phyloP scores from a whole-genome alignment of 2,329 filamentous ascomycete species.

The Penicillium sp. region DNA sequence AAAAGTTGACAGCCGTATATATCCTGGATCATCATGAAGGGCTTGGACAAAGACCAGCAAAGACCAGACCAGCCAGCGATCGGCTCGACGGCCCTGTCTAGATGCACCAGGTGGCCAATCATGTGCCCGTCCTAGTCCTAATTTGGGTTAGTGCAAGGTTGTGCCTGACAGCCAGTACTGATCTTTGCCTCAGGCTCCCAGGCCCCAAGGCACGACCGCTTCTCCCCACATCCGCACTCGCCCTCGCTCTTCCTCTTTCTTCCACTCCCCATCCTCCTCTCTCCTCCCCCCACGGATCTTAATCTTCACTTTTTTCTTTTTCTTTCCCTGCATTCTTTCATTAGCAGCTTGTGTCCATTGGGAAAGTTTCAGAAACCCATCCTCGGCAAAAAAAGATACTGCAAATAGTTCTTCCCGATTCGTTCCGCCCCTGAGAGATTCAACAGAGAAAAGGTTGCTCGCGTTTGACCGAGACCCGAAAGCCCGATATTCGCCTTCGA shows the following conservation, averaged over 20 bases:
- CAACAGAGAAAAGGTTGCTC: slow-evolving; percentile 16
- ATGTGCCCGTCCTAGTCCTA: background rate
- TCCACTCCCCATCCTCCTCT: slow-evolving; percentile 19
- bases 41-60: background rate
- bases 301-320: slow-evolving; percentile 34
- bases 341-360: slow-evolving; percentile 31
- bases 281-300: slow-evolving; percentile 11
- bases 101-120: background rate
- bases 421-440: slow-evolving; percentile 27
- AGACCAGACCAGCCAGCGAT: background rate
- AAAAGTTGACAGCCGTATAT: background rate
- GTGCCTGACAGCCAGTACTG: background rate
- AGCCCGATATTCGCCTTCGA: slow-evolving; percentile 15
- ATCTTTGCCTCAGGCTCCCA: slow-evolving; percentile 16
- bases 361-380: slow-evolving; percentile 24
- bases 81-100: background rate
- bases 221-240: slow-evolving; percentile 27
- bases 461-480: slow-evolving; percentile 23
- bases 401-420: slow-evolving; percentile 28
- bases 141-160: slow-evolving; percentile 2
- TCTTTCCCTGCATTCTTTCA: slow-evolving; percentile 32
- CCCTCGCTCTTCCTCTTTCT: slow-evolving; percentile 25
- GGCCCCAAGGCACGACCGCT: background rate
- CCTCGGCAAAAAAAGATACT: slow-evolving; percentile 19
- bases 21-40: too few relatives aligned